Evolutionary conservation across 306 rosid species (phyloP), one percentile per base, ranked within the genome.

Genomic region (Cyclanthera cordifolia): DNA sequence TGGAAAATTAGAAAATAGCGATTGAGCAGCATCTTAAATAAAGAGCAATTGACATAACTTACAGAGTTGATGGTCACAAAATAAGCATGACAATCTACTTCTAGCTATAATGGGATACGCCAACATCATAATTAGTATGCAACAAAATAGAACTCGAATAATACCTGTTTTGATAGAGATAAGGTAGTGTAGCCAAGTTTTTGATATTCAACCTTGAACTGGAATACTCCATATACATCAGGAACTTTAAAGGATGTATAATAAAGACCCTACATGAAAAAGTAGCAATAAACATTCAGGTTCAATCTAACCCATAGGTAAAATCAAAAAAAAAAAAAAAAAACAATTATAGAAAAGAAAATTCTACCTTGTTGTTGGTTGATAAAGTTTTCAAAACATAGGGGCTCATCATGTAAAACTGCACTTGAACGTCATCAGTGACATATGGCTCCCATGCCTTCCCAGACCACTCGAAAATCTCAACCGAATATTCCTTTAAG

Each of bases 401-500:
- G 67, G 99, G 99, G 67, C 99, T 94, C 99, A 94, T 94, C 99
- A 94, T 88, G 88, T 86, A 94, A 80, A 94, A 94, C 82, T 94
- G 99, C 72, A 94, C 88, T 82, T 94, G 99, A 69, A 90, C 96
- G 71, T 94, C 99, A 75, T 88, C 74, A 28, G 91, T 85, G 4
- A 90, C 91, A 54, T 87, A 94, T 68, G 99, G 97, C 73, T 79
- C 95, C 99, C 97, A 94, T n/a, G 79, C 64, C 78, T 79, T 66
- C 55, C 99, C 99, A 77, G 88, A 83, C 99, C 99, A 90, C 84
- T 94, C 96, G 72, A 70, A 90, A 59, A 94, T 74, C 79, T 94
- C 97, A 45, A 94, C 87, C 12, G 85, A 86, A 83, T 86, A 90
- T 85, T 90, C 91, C 99, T 94, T 73, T 67, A 80, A 37, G 74